Conservation (phyloP, 1,284 basidiomycete genomes). For the Mrakiaceae sp. region DNA sequence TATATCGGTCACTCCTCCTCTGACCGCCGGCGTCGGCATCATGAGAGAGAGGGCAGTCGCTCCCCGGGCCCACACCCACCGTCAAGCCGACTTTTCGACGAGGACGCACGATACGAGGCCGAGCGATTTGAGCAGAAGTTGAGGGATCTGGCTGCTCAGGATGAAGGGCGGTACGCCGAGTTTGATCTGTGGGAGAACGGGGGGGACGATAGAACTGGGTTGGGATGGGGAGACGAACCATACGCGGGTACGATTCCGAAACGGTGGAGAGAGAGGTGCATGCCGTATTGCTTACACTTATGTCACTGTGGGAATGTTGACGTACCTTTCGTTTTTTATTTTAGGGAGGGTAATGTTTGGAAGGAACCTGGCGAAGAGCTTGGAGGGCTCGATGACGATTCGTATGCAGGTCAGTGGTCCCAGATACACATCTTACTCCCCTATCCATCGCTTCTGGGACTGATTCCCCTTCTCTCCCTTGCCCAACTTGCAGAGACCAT, state of each 20-base stretch:
- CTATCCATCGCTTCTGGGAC: background rate
- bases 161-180: too few relatives aligned
- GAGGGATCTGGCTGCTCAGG: too few relatives aligned
- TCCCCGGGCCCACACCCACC: too few relatives aligned
- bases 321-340: too few relatives aligned
- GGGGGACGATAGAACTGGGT: background rate
- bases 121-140: too few relatives aligned
- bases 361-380: background rate
- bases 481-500: background rate
- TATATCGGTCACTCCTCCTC: background rate
- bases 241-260: background rate
- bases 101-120: too few relatives aligned
- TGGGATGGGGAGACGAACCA: background rate
- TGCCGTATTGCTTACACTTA: too few relatives aligned
- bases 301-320: too few relatives aligned
- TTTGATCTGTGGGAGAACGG: background rate
- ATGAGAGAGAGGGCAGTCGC: background rate
- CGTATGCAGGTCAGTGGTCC: background rate
- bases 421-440: background rate
- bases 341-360: background rate
- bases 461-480: background rate
- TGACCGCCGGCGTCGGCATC: background rate
- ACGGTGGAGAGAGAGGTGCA: background rate
- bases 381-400: background rate
- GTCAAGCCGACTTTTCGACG: too few relatives aligned